Percentiles rank a stretch among this genome's conserved stretches.
phyloP scores from a whole-genome alignment of 108 stramenopile genomes.

The Skeletonema grethae region DNA sequence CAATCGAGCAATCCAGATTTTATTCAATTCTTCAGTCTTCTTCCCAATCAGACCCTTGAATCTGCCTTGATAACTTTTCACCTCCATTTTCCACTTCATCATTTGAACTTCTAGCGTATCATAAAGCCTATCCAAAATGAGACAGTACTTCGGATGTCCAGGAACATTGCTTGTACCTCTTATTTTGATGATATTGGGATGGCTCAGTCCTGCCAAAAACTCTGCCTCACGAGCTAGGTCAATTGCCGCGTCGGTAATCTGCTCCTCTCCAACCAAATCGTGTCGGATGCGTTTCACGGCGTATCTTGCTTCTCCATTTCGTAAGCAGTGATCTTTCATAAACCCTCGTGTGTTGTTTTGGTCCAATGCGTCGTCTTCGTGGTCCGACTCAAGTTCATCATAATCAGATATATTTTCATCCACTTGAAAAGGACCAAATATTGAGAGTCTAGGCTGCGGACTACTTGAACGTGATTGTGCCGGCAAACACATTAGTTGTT shows the following conservation, averaged over 20 bases:
- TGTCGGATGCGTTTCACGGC: conserved; percentile 66
- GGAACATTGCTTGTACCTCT: conserved; percentile 43
- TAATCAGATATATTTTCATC: conserved; percentile 45
- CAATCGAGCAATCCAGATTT: conserved; percentile 55
- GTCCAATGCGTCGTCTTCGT: conserved; percentile 55
- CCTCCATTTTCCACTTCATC: conserved; percentile 40
- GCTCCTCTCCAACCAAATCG: conserved; percentile 49
- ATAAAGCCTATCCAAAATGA: conserved; percentile 75
- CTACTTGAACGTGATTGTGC: neutral
- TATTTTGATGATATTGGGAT: conserved; percentile 44
- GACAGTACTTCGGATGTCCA: conserved; percentile 48
- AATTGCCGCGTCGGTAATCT: conserved; percentile 60
- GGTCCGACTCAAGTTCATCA: conserved; percentile 38
- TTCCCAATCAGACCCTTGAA: conserved; percentile 35
- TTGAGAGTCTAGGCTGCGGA: neutral
- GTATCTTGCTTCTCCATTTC: conserved; percentile 69
- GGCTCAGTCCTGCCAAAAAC: conserved; percentile 53
- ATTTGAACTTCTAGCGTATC: conserved; percentile 72
- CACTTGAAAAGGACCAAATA: conserved; percentile 12
- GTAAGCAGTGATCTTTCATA: conserved; percentile 59
- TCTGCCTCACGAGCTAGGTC: conserved; percentile 80
- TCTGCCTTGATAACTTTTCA: conserved; percentile 31
- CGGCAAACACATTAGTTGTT: neutral
- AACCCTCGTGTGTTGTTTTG: conserved; percentile 50
- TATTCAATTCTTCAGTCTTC: conserved; percentile 31